phyloP scores from a whole-genome alignment of 352 stramenopile species.

The Phytophthora fragariaefolia region DNA sequence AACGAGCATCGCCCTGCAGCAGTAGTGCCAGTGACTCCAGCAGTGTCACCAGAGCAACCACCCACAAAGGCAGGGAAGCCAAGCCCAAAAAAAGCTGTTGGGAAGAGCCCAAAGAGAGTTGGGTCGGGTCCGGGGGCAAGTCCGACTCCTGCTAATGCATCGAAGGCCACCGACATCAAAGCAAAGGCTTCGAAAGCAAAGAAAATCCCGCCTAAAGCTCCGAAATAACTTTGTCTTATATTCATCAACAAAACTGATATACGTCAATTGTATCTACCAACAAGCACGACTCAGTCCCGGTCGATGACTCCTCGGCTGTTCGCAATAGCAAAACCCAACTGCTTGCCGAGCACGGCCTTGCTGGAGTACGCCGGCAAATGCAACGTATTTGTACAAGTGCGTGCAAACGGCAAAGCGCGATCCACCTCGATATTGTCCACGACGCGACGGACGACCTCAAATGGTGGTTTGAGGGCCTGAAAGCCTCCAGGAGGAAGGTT shows the following conservation, averaged over 20 bases:
- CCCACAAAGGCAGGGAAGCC: conserved; percentile 24
- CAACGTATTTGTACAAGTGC: conserved; percentile 88
- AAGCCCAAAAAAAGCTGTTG: conserved; percentile 28
- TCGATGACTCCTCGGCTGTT: conserved; percentile 89
- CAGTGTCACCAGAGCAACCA: neutral
- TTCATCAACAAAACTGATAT: conserved; percentile 17
- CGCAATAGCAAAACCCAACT: conserved; percentile 75
- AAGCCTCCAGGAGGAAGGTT: conserved; percentile 83
- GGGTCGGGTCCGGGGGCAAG: conserved; percentile 2
- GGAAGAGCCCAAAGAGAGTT: conserved; percentile 26
- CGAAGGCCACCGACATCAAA: conserved; percentile 20
- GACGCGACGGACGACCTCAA: conserved; percentile 85
- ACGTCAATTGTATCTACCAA: conserved; percentile 3
- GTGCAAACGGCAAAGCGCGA: conserved; percentile 77
- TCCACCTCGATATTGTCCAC: conserved; percentile 78
- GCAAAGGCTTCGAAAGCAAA: conserved; percentile 24
- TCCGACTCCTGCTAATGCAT: conserved; percentile 13
- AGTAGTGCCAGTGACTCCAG: conserved; percentile 6
- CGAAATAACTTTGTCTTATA: conserved; percentile 24
- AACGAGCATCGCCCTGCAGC: conserved; percentile 47
- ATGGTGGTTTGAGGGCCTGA: conserved; percentile 65
- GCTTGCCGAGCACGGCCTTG: conserved; percentile 64
- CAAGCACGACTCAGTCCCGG: conserved; percentile 58
- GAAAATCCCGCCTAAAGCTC: conserved; percentile 11
- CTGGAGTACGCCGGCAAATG: conserved; percentile 84